Evolutionary conservation across 805 yeast species (phyloP).

Genomic region (Metschnikowia shivogae): DNA sequence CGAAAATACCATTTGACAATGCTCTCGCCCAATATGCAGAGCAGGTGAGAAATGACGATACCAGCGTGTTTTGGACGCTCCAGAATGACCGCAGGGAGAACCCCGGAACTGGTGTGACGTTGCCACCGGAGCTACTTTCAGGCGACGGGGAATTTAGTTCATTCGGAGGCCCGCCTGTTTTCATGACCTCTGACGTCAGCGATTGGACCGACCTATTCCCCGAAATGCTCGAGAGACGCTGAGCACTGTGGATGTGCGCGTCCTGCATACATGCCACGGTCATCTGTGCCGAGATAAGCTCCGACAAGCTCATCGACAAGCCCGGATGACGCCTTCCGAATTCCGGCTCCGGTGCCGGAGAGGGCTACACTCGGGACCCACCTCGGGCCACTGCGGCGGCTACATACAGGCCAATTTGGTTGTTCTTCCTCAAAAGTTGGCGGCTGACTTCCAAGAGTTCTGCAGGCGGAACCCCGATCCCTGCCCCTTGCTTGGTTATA

Average conservation of each 20-base stretch:
- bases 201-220: slow-evolving; percentile 12
- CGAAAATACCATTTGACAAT: slow-evolving; percentile 6
- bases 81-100: neutral
- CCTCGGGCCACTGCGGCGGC: slow-evolving; percentile 20
- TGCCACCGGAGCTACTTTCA: neutral
- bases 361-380: slow-evolving; percentile 3
- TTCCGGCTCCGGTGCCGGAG: slow-evolving; percentile 7
- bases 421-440: slow-evolving; percentile 29
- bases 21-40: neutral
- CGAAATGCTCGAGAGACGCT: slow-evolving; percentile 2
- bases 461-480: slow-evolving; percentile 39
- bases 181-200: slow-evolving; percentile 5
- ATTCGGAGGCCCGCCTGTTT: slow-evolving; percentile 10
- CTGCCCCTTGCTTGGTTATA: slow-evolving; percentile 33
- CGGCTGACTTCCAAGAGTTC: slow-evolving; percentile 30
- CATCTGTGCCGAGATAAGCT: neutral
- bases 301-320: neutral
- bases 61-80: neutral
- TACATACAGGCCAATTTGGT: slow-evolving; percentile 38
- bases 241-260: neutral
- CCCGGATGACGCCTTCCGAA: slow-evolving; percentile 5
- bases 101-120: neutral
- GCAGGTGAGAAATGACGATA: neutral
- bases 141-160: slow-evolving; percentile 1
- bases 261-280: neutral